Base-by-base conservation (phyloP, 1,139 yeast genomes). In the Eremothecium gossypii region DNA sequence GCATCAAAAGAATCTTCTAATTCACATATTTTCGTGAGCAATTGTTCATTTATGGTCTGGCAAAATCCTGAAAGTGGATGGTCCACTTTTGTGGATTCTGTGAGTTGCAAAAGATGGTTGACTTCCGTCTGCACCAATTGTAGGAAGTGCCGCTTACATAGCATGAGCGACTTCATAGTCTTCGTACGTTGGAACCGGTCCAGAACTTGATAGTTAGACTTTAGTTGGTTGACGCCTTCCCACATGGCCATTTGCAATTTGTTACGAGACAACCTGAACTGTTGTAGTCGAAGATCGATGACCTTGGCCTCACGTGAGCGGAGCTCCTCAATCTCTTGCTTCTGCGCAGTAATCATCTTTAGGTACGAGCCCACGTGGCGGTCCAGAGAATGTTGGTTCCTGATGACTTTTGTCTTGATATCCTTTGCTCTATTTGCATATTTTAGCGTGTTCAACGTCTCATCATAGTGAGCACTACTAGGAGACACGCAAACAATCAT, bases 401-500 rank as follows among this genome's bases (percentile, higher is more conserved):
- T 66, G 3, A 76, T 71, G 2, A 83, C 69, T 55, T 84, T 85
- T 0, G 96, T 89, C 57, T 84, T 84, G 53, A 89, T 89, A 52
- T 83, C 89, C 55, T 86, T 86, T 12, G 96, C 96, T 27, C 96
- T 69, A 58, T 86, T 79, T 0, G 96, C 96, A 60, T 87, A 89
- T 58, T 85, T 85, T 45, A 89, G 70, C 0, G 96, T 85, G 60
- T 87, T 89, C 43, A 85, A 69, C 0, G 96, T 87, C 57, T 89
- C 97, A 57, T 89, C 96, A 58, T 85, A 86, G 60, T 89, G 96
- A 33, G 71, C 73, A 29, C 84, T 75, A 48, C 87, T 82, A 0
- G 96, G 96, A 3, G 94, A 82, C 3, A 89, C 76, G 63, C 96
- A 89, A 1, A 87, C 96, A 52, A 89, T 85, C 96, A 89, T 89